Base-by-base conservation (phyloP, 2,329 filamentous ascomycete genomes). In the Fusarium tjaetaba region DNA sequence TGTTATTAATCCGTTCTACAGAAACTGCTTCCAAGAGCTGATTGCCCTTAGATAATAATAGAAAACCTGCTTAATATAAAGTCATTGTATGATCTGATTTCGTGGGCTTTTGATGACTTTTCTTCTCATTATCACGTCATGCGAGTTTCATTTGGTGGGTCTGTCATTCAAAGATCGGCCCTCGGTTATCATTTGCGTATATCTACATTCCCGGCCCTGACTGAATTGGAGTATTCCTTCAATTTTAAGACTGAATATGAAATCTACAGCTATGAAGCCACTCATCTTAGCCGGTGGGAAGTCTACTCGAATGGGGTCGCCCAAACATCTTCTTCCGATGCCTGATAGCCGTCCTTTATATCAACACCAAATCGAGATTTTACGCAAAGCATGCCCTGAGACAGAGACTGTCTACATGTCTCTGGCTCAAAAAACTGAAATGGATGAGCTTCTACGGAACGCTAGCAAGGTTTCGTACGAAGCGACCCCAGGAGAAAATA, bases 101-200 rank as follows among this genome's bases (percentile, higher is more conserved):
- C 0, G 20, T n/a, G 0, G 14, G 46, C 22, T n/a, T 2, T 13
- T n/a, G 3, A 0, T 11, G 28, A 18, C 1, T 32, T 4, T 13
- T 32, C 22, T 16, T 1, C 28, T 49, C 46, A 16, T 18, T 7
- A 18, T 32, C 46, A 30, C 28, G 28, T 49, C 46, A 49, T 49
- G 15, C 5, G 26, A 7, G 28, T n/a, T 13, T 49, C 46, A 32
- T 32, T 18, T 4, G 1, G 46, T 49, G 15, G 28, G 11, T 14
- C 46, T 18, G 4, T 7, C 9, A 3, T 22, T 9, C 20, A 32
- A 13, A n/a, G 28, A 32, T 24, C 46, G 28, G 28, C 46, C 46
- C 46, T 49, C 28, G 15, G 15, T 24, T 32, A 49, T 18, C 5
- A 16, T 24, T 6, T n/a, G 4, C 7, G 7, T 16, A 49, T 49